Percentiles rank a stretch among this genome's conserved stretches.
Evolutionary conservation across 2,329 filamentous ascomycete genomes (phyloP).

Genomic region (Colletotrichum lentis): DNA sequence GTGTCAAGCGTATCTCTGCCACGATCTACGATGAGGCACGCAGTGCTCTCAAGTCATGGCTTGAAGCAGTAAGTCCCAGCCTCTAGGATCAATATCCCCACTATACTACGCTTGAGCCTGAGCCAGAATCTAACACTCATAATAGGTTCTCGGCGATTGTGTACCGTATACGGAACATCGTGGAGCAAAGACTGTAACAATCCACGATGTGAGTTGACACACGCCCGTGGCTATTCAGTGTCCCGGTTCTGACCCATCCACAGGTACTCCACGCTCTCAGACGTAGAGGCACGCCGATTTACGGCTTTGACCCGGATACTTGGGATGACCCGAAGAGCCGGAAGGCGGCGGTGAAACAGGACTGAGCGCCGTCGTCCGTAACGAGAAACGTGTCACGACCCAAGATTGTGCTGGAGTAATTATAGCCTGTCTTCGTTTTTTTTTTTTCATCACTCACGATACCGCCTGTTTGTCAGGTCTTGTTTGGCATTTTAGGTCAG

Average conservation of each 20-base stretch:
- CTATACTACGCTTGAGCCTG: background rate
- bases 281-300: slow-evolving; percentile 61
- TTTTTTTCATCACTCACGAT: background rate
- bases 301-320: slow-evolving; percentile 63
- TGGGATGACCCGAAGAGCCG: slow-evolving; percentile 41
- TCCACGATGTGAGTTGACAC: slow-evolving; percentile 63
- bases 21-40: slow-evolving; percentile 71
- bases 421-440: background rate
- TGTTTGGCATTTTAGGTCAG: background rate
- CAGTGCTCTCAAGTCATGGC: slow-evolving; percentile 56
- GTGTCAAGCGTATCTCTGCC: slow-evolving; percentile 76
- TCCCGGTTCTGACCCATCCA: slow-evolving; percentile 12
- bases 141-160: slow-evolving; percentile 61
- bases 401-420: background rate
- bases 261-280: slow-evolving; percentile 64
- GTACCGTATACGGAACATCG: slow-evolving; percentile 62
- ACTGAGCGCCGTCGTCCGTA: background rate
- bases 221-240: background rate
- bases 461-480: background rate
- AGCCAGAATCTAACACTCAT: slow-evolving; percentile 27
- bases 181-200: slow-evolving; percentile 68
- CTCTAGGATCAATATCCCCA: background rate
- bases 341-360: background rate
- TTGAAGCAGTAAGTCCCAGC: slow-evolving; percentile 55
- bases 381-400: background rate